Evolutionary conservation across 176 grass and related monocot species (phyloP), one percentile per base, ranked within the genome.

Genomic region (Triticum timopheevii): DNA sequence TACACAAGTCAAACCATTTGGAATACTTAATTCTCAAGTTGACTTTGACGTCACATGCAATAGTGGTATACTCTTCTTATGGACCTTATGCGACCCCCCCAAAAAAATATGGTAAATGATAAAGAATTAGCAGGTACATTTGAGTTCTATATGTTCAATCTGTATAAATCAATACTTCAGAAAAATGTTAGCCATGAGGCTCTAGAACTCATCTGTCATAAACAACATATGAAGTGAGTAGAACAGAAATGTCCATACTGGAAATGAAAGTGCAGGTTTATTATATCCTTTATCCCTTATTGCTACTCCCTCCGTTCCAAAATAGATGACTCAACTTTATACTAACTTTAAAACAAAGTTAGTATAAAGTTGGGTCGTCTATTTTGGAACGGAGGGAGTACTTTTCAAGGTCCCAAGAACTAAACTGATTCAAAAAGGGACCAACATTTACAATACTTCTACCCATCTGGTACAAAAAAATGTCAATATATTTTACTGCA

Each of bases 1-100:
- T 88, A 45, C 45, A 83, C 11, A 40, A 45, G 28, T 59, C 17
- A 81, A 42, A 6, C 19, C 17, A 84, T 86, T 35, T 61, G 30
- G 68, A 28, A 39, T 27, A 50, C 35, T 16, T 79, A 82, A 64
- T 86, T 79, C 47, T 79, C 45, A 80, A 65, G 1, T 49, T 61
- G 33, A 45, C 65, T 83, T 6, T 20, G 4, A 73, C 3, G 73
- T 59, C 34, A 30, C 74, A 89, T 47, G 39, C 49, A 64, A 33
- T 69, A 50, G 7, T 30, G 50, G 1, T 54, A 54, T 54, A 54
- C 7, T 52, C 42, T 62, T 72, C 27, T 79, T 24, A 83, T 86
- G 78, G 78, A 73, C 75, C 64, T 33, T 34, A 71, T 61, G 6
- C 4, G 42, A 61, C 16, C 3, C 52, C 3, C 52, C 44, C n/a